Percentiles rank a stretch among this genome's conserved stretches.
phyloP scores from a whole-genome alignment of 257 asterid species.

The Jaltomata sinuosa region DNA sequence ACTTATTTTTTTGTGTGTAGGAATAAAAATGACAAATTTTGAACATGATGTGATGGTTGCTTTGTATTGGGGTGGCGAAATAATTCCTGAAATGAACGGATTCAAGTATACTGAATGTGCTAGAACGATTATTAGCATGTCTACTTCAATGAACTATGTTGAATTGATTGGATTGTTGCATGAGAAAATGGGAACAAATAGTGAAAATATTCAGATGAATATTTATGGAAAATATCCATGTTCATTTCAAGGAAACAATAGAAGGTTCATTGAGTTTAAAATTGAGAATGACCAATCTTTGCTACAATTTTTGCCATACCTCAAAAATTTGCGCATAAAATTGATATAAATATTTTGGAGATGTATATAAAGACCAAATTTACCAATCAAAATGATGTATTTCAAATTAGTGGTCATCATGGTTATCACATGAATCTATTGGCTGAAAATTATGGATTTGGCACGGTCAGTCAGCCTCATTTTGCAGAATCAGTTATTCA shows the following conservation, averaged over 20 bases:
- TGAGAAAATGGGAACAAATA: neutral
- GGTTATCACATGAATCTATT: neutral
- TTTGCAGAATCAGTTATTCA: neutral
- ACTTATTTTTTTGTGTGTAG: neutral
- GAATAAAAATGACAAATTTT: neutral
- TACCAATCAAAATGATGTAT: neutral
- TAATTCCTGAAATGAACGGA: neutral
- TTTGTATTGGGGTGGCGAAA: neutral
- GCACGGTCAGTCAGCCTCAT: neutral
- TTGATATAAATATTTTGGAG: neutral
- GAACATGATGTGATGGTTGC: neutral
- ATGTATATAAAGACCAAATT: neutral
- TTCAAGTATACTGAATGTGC: neutral
- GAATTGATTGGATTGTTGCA: neutral
- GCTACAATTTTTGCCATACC: neutral
- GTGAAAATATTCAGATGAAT: neutral
- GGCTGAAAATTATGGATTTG: neutral
- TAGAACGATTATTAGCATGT: neutral
- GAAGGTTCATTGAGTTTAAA: neutral
- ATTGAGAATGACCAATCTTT: neutral
- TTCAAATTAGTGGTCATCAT: neutral
- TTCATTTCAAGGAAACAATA: neutral
- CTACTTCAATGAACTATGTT: neutral
- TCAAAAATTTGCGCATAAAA: accelerated
- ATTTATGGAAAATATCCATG: neutral